Conservation (phyloP, 2,329 filamentous ascomycete genomes). For the Neodidymelliopsis sp. region DNA sequence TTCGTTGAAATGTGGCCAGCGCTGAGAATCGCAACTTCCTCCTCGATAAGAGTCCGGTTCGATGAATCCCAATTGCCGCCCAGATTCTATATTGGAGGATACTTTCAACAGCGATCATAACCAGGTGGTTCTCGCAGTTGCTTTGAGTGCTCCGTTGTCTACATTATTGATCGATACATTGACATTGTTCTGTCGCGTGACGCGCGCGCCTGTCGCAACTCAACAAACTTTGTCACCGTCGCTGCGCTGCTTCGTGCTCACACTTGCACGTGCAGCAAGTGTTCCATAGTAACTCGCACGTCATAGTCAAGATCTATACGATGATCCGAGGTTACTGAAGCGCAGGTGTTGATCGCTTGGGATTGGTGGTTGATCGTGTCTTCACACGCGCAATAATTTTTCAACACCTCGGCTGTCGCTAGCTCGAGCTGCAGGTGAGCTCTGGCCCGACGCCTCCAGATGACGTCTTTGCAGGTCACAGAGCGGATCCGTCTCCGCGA, state of each 20-base stretch:
- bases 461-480: conserved; percentile 31
- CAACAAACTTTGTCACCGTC: not conserved
- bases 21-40: conserved; percentile 24
- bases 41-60: conserved; percentile 27
- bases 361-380: conserved; percentile 1
- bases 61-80: conserved; percentile 21
- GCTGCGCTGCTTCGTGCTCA: not conserved
- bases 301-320: not conserved
- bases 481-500: conserved; percentile 32
- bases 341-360: not conserved
- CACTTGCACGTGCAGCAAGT: not conserved
- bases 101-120: conserved; percentile 43
- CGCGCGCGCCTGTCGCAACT: not conserved
- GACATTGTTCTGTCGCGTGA: not conserved
- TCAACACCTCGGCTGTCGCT: conserved; percentile 27
- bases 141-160: conserved; percentile 38
- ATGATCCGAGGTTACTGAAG: not conserved
- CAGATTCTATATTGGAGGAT: conserved; percentile 32
- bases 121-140: conserved; percentile 37
- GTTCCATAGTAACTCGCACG: not conserved
- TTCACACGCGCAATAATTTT: conserved; percentile 28
- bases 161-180: not conserved
- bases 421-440: conserved; percentile 14
- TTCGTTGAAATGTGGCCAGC: conserved; percentile 23
- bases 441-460: conserved; percentile 21